These are phyloP conservation scores for Limtongia smithiae DNA, from an alignment of 805 yeast genomes.

Conservation along the genomic window DNA sequence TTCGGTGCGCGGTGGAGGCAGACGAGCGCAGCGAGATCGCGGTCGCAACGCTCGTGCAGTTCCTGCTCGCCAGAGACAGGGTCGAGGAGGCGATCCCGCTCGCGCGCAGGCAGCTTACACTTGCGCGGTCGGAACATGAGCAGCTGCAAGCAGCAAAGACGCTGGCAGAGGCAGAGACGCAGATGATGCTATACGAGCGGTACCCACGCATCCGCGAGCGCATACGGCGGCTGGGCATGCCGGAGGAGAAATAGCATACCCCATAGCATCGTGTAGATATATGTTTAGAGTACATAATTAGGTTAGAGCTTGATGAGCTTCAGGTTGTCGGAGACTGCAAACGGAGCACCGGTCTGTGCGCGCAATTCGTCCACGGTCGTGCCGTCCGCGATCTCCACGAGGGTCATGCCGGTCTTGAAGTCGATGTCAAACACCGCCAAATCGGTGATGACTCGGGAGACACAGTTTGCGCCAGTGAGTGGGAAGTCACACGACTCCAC, in stretches of 20 bases:
- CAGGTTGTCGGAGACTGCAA: conserved; percentile 32
- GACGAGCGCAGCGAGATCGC: conserved; percentile 91
- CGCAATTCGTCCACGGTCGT: conserved; percentile 42
- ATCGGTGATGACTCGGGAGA: conserved; percentile 46
- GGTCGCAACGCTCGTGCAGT: conserved; percentile 81
- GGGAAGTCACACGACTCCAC: conserved; percentile 46
- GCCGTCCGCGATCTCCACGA: conserved; percentile 43
- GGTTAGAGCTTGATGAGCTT: neutral
- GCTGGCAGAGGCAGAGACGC: conserved; percentile 61
- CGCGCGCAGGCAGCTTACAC: conserved; percentile 75
- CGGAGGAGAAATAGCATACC: too few relatives aligned
- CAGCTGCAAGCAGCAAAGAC: conserved; percentile 85
- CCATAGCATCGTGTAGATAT: too few relatives aligned
- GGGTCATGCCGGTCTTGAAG: conserved; percentile 39
- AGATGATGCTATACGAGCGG: conserved; percentile 52
- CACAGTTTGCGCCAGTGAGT: conserved; percentile 46
- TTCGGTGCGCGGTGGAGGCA: conserved; percentile 67
- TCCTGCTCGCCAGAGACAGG: conserved; percentile 76
- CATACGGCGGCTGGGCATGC: neutral
- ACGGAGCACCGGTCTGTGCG: conserved; percentile 43
- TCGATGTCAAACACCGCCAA: conserved; percentile 48
- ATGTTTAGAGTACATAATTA: too few relatives aligned
- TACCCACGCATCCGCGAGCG: conserved; percentile 28
- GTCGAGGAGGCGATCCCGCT: conserved; percentile 73
- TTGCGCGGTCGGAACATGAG: conserved; percentile 81